These are phyloP conservation scores for Wakefieldia striispora DNA, from an alignment of 768 basidiomycete genomes.

Conservation along the genomic window DNA sequence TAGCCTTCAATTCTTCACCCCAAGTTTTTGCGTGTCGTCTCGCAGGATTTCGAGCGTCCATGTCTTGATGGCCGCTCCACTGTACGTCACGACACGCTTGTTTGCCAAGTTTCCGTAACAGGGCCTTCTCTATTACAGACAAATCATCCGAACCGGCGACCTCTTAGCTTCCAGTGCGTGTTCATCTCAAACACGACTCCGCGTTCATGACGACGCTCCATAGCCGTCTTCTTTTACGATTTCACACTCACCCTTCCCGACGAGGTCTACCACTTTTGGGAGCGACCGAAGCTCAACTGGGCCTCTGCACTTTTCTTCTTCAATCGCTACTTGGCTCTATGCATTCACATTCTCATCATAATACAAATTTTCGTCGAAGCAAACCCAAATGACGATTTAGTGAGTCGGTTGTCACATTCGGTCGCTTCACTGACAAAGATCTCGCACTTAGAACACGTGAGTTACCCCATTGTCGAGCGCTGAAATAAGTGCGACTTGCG, in stretches of 20 bases:
- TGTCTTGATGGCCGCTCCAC: slow-evolving; percentile 1
- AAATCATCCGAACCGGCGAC: not conserved
- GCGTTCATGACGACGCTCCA: not conserved
- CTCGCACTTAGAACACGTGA: slow-evolving; percentile 9
- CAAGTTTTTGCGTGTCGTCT: not conserved
- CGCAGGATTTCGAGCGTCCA: not conserved
- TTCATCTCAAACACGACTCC: not conserved
- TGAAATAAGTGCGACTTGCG: not conserved
- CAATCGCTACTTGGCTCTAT: slow-evolving; percentile 41
- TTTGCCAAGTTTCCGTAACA: too few relatives aligned
- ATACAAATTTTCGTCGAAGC: slow-evolving; percentile 33
- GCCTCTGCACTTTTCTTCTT: slow-evolving; percentile 38
- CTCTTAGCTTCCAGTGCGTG: slow-evolving; percentile 8
- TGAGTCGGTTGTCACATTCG: not conserved
- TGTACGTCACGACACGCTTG: not conserved
- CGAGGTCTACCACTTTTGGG: slow-evolving; percentile 49
- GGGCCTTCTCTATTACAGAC: not conserved
- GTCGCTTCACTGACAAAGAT: not conserved
- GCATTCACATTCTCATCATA: slow-evolving; percentile 38
- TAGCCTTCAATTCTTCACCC: not conserved
- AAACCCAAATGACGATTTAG: not conserved
- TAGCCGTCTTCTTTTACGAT: slow-evolving; percentile 41
- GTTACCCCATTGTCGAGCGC: not conserved
- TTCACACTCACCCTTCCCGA: slow-evolving; percentile 41
- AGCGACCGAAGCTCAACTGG: slow-evolving; percentile 28